These are phyloP conservation scores for Wickerhamiella galacta DNA, from an alignment of 805 yeast genomes.

Conservation along the genomic window DNA sequence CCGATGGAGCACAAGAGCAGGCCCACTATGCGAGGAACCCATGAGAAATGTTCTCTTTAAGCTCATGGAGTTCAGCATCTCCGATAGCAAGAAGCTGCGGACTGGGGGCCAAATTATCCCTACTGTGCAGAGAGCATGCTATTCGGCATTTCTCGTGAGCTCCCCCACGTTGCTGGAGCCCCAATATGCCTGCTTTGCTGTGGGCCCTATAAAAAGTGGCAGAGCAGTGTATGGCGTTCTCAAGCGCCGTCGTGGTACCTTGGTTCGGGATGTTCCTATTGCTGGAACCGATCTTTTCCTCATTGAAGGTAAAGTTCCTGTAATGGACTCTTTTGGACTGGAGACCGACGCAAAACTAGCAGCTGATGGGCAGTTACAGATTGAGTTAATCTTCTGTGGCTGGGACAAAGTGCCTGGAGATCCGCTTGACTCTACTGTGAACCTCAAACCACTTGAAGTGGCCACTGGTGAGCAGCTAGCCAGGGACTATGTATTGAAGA, in stretches of 20 bases:
- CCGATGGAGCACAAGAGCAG: constrained; percentile 66
- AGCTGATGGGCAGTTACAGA: constrained; percentile 64
- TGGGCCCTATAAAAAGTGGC: constrained; percentile 35
- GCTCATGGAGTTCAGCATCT: constrained; percentile 42
- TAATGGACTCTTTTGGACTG: constrained; percentile 77
- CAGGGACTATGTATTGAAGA: constrained; percentile 77
- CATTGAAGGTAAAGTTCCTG: constrained; percentile 57
- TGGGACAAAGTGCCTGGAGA: constrained; percentile 85
- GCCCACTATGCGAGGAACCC: constrained; percentile 85
- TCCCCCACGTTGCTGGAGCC: constrained; percentile 76
- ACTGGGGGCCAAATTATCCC: constrained; percentile 64
- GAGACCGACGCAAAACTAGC: constrained; percentile 70
- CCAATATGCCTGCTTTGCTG: constrained; percentile 39
- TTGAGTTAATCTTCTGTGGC: constrained; percentile 43
- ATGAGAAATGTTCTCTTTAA: constrained; percentile 54
- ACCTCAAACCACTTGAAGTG: constrained; percentile 55
- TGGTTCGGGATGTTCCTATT: constrained; percentile 35
- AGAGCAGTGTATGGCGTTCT: constrained; percentile 35
- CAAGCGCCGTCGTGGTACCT: constrained; percentile 53
- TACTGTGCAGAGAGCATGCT: constrained; percentile 68
- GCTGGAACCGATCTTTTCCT: constrained; percentile 56
- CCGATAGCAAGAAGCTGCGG: constrained; percentile 32
- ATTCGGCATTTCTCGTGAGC: constrained; percentile 62
- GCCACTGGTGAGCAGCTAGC: constrained; percentile 58
- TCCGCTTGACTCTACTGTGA: constrained; percentile 55